These are phyloP conservation scores for Porodaedalea pini DNA, from an alignment of 1,284 basidiomycete genomes.

Conservation along the genomic window DNA sequence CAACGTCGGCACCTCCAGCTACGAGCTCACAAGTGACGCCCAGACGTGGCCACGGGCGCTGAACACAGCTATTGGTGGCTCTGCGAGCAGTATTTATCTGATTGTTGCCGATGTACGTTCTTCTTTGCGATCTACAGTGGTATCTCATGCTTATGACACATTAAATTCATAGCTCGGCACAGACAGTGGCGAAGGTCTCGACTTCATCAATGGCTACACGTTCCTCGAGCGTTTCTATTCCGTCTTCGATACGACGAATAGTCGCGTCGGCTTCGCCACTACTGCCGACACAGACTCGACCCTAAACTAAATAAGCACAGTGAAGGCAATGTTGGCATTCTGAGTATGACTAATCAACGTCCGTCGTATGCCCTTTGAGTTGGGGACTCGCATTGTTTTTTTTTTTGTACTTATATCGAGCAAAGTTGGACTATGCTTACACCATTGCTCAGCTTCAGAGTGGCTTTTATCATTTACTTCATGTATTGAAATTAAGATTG, in stretches of 20 bases:
- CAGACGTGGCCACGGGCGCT: conserved; percentile 21
- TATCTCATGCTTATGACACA: neutral
- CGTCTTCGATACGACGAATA: conserved; percentile 24
- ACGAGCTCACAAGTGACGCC: conserved; percentile 20
- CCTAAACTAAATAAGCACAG: too few relatives aligned
- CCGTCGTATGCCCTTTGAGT: too few relatives aligned
- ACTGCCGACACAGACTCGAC: too few relatives aligned
- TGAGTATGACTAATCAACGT: too few relatives aligned
- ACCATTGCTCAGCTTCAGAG: too few relatives aligned
- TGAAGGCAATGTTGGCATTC: too few relatives aligned
- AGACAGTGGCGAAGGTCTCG: conserved; percentile 33
- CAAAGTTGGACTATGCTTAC: too few relatives aligned
- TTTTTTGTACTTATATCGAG: too few relatives aligned
- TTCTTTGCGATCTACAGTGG: conserved; percentile 23
- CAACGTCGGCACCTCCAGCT: conserved; percentile 18
- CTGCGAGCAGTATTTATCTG: conserved; percentile 36
- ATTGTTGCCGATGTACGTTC: conserved; percentile 31
- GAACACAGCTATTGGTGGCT: conserved; percentile 20
- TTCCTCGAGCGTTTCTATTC: conserved; percentile 56
- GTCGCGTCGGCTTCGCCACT: conserved; percentile 23
- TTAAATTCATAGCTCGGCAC: conserved; percentile 26
- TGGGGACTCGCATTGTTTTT: too few relatives aligned
- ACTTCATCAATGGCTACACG: conserved; percentile 31
- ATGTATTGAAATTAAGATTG: too few relatives aligned
- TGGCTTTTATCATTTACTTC: too few relatives aligned